Evolutionary conservation across 495 filamentous ascomycete species (phyloP).

Genomic region (Xylaria nigripes): DNA sequence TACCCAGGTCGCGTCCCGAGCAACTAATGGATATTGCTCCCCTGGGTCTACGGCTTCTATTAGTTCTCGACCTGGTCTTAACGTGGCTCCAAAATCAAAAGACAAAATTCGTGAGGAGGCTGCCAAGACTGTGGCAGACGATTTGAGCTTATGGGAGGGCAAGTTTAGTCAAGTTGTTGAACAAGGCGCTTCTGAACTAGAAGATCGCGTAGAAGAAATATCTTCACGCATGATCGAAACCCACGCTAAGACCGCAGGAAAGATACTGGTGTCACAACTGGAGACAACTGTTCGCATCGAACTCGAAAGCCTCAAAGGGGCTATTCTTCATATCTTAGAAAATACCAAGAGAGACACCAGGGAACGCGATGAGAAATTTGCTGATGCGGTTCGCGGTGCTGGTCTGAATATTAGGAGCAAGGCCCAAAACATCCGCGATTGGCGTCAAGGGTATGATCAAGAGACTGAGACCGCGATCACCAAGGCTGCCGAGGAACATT

Average conservation of each 20-base stretch:
- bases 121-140: constrained; percentile 62
- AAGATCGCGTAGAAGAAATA: constrained; percentile 58
- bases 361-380: constrained; percentile 54
- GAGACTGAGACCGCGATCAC: constrained; percentile 61
- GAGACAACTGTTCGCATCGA: constrained; percentile 55
- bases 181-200: constrained; percentile 72
- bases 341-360: constrained; percentile 35
- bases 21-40: not conserved
- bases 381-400: constrained; percentile 56
- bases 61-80: constrained; percentile 18
- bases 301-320: constrained; percentile 55
- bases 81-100: constrained; percentile 18
- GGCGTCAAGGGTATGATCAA: constrained; percentile 65
- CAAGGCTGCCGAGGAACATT: constrained; percentile 68
- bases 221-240: constrained; percentile 47
- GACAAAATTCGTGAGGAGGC: constrained; percentile 39
- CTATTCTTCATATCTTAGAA: constrained; percentile 57
- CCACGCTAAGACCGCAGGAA: constrained; percentile 47
- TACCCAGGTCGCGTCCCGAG: constrained; percentile 2
- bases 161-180: constrained; percentile 78
- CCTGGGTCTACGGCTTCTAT: not conserved
- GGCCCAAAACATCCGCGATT: constrained; percentile 71
- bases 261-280: constrained; percentile 58
- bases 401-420: constrained; percentile 71
- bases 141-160: constrained; percentile 73